phyloP scores from a whole-genome alignment of 1,139 yeast species.

The Tardiomyces depauwii region DNA sequence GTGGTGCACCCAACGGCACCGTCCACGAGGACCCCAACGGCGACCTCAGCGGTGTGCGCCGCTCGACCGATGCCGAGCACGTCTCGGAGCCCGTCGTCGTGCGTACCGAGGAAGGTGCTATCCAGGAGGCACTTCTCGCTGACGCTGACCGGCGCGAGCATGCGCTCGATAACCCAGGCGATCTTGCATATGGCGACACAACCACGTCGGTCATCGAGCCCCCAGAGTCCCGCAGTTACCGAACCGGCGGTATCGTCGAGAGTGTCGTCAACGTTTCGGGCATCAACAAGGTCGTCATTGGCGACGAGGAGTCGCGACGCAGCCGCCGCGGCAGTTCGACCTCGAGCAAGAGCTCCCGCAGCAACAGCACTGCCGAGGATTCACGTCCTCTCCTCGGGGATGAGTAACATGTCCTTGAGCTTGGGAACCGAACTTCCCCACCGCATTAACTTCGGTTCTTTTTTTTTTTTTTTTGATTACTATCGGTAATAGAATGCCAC shows the following conservation, averaged over 20 bases:
- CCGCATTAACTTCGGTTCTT: too few species aligned
- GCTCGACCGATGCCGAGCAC: conserved; percentile 14
- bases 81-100: conserved; percentile 38
- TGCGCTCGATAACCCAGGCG: conserved; percentile 7
- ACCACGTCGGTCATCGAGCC: conserved; percentile 6
- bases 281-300: conserved; percentile 77
- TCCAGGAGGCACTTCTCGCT: background rate
- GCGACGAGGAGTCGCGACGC: conserved; percentile 28
- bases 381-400: conserved; percentile 4
- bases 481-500: background rate
- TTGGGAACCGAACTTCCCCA: too few species aligned
- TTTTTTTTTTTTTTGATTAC: too few species aligned
- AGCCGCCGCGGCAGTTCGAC: background rate
- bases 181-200: conserved; percentile 8
- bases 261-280: conserved; percentile 79
- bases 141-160: background rate
- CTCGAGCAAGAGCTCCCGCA: background rate
- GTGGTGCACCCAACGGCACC: background rate
- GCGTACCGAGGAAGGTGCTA: background rate
- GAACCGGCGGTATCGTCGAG: conserved; percentile 67
- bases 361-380: conserved; percentile 3
- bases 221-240: conserved; percentile 18
- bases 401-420: too few species aligned
- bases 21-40: background rate
- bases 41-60: background rate